Evolutionary conservation across 2,329 filamentous ascomycete genomes (phyloP).

Genomic region (Talaromyces sp.): DNA sequence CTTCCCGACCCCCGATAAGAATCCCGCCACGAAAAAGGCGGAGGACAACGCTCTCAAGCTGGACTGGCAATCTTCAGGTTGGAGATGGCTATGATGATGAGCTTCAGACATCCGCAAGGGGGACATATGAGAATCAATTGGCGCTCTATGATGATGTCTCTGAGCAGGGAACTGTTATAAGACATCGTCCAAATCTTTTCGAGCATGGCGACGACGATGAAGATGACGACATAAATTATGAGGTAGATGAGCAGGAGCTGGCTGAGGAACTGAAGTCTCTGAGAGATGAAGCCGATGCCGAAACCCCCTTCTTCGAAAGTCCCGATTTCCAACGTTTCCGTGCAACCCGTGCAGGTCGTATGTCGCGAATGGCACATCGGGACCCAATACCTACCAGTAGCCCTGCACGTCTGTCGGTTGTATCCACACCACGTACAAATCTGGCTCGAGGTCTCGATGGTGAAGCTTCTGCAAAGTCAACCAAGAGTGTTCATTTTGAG

Average conservation of each 20-base stretch:
- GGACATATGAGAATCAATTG: conserved; percentile 14
- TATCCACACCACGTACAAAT: conserved; percentile 19
- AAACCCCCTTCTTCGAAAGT: conserved; percentile 15
- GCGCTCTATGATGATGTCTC: conserved; percentile 21
- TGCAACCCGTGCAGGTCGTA: conserved; percentile 8
- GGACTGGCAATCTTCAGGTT: conserved; percentile 20
- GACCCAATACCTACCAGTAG: conserved; percentile 4
- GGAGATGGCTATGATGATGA: conserved; percentile 21
- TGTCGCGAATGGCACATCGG: conserved; percentile 12
- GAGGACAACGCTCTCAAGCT: conserved; percentile 35
- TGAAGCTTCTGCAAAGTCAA: conserved; percentile 23
- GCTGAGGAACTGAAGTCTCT: conserved; percentile 44
- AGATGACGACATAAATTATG: conserved; percentile 30
- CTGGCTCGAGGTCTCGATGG: conserved; percentile 20
- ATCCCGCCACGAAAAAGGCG: conserved; percentile 70
- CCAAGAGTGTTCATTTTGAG: conserved; percentile 33
- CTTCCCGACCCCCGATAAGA: conserved; percentile 59
- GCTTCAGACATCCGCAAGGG: not conserved
- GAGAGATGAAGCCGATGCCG: conserved; percentile 36
- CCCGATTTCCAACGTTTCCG: conserved; percentile 11
- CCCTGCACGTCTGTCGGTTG: conserved; percentile 19
- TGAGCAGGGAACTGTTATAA: conserved; percentile 34
- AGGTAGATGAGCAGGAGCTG: conserved; percentile 32
- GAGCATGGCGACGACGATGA: conserved; percentile 24
- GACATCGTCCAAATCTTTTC: conserved; percentile 27